Base-by-base conservation (phyloP, 208 protist species). In the Phytomonas serpens region DNA sequence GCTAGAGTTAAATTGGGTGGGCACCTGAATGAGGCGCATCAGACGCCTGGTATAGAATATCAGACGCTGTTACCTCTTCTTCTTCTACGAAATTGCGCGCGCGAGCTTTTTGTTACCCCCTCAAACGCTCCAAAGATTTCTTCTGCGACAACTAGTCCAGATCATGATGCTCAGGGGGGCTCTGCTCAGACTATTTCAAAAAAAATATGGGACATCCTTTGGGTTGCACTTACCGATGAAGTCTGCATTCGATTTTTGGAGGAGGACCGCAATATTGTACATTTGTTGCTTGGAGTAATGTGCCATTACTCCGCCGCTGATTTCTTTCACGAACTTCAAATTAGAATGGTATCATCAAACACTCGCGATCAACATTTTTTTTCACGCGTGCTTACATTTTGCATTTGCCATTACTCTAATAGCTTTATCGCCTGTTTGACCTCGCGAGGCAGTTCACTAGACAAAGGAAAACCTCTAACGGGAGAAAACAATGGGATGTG, bases 41-140 rank as follows among this genome's bases (percentile, higher is more conserved):
- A 7, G 47, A 1, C 27, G 47, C 7, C 19, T 57, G 47, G 27
- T 57, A 23, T 1, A 57, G 5, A 27, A 7, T 27, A 57, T 27
- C 11, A 57, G 47, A 71, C 69, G 3, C 52, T 89, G 30, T 76
- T 85, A 3, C 87, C 87, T n/a, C 73, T 93, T 27, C 37, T 90
- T n/a, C 87, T 77, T 36, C 51, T 93, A 37, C 71, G 85, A 29
- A 79, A 78, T 29, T 90, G 82, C 61, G 70, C 71, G n/a, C 52
- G 69, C 0, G 30, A 23, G 42, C 34, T 36, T 6, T 19, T 27
- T 57, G 23, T 27, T 57, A 57, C 47, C 19, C 47, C 47, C 23
- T 57, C 19, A 27, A 19, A 27, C 47, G 2, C 47, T 27, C 23
- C 19, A 57, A 6, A 9, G 19, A 19, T 6, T 36, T 69, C 47